Conservation (phyloP, 2,329 filamentous ascomycete species). For the Cladophialophora yegresii region DNA sequence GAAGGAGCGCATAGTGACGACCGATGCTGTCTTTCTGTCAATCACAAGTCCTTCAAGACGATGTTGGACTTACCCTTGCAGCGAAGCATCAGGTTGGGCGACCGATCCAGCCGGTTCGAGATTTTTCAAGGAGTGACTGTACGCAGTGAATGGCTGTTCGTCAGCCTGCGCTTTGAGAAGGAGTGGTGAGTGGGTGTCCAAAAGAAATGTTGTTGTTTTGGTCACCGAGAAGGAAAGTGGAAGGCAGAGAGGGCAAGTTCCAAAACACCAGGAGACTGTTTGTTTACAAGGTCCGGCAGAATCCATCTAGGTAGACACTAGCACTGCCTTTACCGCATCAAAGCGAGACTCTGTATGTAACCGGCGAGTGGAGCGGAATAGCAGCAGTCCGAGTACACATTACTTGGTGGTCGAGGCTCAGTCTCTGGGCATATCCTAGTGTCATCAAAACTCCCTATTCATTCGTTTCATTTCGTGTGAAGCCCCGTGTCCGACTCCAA, state of each 20-base stretch:
- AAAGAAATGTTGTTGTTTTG: constrained; percentile 1
- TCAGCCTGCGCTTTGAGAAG: neutral
- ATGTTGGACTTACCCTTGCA: constrained; percentile 7
- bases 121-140: constrained; percentile 5
- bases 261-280: neutral
- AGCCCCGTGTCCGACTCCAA: neutral
- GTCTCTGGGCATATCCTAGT: neutral
- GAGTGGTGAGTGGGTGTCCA: neutral
- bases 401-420: neutral
- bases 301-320: neutral
- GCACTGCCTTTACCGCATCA: neutral
- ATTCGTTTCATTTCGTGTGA: constrained; percentile 1
- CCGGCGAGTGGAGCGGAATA: neutral
- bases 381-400: neutral
- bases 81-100: neutral
- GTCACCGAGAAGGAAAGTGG: neutral
- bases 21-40: constrained; percentile 9
- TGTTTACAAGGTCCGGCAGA: constrained; percentile 17
- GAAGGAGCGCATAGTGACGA: constrained; percentile 18
- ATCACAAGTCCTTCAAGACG: neutral
- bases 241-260: neutral
- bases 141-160: neutral
- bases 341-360: neutral
- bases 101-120: constrained; percentile 15
- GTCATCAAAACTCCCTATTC: neutral